Percentiles rank a stretch among this genome's conserved stretches.
Conservation (phyloP, 768 basidiomycete genomes). For the Steccherinum ochraceum region DNA sequence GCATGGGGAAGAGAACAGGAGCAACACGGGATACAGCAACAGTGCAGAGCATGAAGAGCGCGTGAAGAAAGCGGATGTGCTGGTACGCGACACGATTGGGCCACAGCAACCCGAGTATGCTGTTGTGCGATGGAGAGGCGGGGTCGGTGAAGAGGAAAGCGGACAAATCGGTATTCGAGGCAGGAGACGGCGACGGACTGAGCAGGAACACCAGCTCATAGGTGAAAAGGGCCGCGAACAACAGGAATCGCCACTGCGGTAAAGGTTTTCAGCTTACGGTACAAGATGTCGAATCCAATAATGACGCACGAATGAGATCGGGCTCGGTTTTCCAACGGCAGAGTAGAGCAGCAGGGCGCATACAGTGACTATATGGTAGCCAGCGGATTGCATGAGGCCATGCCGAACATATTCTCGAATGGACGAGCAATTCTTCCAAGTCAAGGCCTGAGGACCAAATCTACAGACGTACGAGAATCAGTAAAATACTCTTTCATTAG, state of each 20-base stretch:
- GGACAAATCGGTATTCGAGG: conserved; percentile 17
- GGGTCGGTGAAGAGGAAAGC: conserved; percentile 23
- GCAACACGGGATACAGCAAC: conserved; percentile 67
- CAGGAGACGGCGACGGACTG: conserved; percentile 41
- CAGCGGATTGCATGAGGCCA: conserved; percentile 55
- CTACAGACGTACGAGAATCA: conserved; percentile 28
- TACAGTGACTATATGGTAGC: conserved; percentile 61
- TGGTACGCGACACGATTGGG: conserved; percentile 68
- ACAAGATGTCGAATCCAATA: neutral
- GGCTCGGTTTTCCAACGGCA: conserved; percentile 50
- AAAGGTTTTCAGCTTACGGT: neutral
- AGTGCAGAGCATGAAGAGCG: conserved; percentile 68
- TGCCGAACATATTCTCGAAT: conserved; percentile 61
- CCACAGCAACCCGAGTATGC: conserved; percentile 38
- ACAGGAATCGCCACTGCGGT: conserved; percentile 72
- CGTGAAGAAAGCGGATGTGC: conserved; percentile 71
- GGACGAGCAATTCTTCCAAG: conserved; percentile 65
- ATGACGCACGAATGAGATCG: conserved; percentile 58
- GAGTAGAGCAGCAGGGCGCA: conserved; percentile 57
- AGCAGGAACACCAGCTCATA: conserved; percentile 64
- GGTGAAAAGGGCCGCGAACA: conserved; percentile 56
- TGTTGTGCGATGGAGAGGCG: conserved; percentile 6
- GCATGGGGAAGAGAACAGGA: conserved; percentile 53
- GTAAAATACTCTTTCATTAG: neutral
- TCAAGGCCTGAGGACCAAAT: conserved; percentile 69